Evolutionary conservation across 257 asterid species (phyloP).

Genomic region (Scutellaria baicalensis): DNA sequence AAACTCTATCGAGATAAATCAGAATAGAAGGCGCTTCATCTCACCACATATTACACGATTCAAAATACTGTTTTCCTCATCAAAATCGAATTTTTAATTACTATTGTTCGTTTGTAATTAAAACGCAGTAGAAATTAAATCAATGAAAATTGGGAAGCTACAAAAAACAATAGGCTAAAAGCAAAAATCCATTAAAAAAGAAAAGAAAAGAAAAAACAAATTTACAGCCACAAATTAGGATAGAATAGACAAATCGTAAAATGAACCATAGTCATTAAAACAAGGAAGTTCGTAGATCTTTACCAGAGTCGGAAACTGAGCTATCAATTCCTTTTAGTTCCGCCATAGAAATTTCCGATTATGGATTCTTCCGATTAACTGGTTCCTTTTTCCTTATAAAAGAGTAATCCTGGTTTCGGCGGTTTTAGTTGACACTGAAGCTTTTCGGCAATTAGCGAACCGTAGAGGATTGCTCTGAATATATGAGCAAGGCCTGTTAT

Average conservation of each 20-base stretch:
- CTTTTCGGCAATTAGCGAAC: neutral
- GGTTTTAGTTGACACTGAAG: conserved; percentile 5
- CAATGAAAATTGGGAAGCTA: neutral
- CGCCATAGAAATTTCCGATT: conserved; percentile 25
- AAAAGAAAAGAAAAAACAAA: neutral
- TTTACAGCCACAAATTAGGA: neutral
- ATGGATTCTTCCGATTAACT: neutral
- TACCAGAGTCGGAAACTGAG: conserved; percentile 17
- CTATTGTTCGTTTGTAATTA: neutral
- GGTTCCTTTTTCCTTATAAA: neutral
- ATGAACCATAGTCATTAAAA: neutral
- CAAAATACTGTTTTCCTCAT: neutral
- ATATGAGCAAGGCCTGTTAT: neutral
- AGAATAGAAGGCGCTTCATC: neutral
- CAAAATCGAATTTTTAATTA: conserved; percentile 1
- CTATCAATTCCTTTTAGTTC: conserved; percentile 19
- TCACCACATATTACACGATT: neutral
- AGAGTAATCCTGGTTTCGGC: neutral
- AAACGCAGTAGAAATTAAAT: neutral
- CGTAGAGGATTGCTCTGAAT: neutral
- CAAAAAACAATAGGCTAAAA: neutral
- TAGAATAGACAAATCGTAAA: neutral
- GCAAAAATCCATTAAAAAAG: neutral
- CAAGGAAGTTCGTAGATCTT: no score
- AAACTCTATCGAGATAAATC: neutral